Evolutionary conservation across 441 rosid genomes (phyloP), one percentile per base, ranked within the genome.

Genomic region (Brassica balearica): DNA sequence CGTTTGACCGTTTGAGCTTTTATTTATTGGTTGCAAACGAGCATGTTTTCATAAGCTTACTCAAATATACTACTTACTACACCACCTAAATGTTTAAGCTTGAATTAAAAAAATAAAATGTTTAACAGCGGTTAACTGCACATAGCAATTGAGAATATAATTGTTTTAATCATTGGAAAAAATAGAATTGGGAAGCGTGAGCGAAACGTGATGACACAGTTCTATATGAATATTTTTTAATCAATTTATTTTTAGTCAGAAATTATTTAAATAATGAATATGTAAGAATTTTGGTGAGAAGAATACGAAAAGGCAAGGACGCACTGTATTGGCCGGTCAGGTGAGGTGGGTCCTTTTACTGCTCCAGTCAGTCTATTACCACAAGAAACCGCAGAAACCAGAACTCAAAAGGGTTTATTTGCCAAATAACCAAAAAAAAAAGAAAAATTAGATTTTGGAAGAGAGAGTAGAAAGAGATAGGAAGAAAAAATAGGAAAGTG

Each of bases 361-460:
- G 80, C 65, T 71, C 73, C 79, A 80, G 80, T 80, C 82, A 80
- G 79, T 70, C 82, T 74, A 80, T 73, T 68, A 75, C 79, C 80
- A 75, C 80, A 75, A 80, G 83, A 80, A 74, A 80, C 83, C 83
- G 64, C 80, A 80, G 72, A 80, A 69, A 74, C 76, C 75, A 80
- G 20, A 64, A 64, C 79, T 74, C 72, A 69, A 36, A 73, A 41
- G 27, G 27, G 27, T 25, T 25, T 25, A 25, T 25, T 25, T 25
- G 27, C 27, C 27, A 25, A 25, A 25, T 25, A 25, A 25, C 27
- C 27, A 25, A 25, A 25, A 25, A 25, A 25, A 25, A 25, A 25
- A 25, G 27, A 25, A 25, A 25, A 25, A 25, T 25, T 25, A 25
- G 27, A 25, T 25, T 25, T 25, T 25, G 3, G 27, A 2, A 25